A percentile compares a stretch with the other conserved stretches of the same genome.
Evolutionary conservation across 1,284 basidiomycete species (phyloP).

Genomic region (Melampsora abietis-canadensis): DNA sequence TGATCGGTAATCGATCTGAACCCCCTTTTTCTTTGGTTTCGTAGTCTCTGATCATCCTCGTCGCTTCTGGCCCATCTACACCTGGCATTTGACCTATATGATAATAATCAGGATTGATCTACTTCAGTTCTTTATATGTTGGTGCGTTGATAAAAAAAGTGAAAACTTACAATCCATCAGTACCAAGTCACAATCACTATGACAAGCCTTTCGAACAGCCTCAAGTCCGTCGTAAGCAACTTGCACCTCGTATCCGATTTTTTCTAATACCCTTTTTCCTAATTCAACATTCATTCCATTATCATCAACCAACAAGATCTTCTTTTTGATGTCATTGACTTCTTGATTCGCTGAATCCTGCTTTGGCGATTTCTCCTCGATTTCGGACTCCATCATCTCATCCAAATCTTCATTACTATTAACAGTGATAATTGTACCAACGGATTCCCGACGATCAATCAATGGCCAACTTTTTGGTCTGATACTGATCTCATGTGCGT

Average conservation of each 20-base stretch:
- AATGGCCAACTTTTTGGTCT: constrained; percentile 3
- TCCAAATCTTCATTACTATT: background rate
- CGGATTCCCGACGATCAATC: constrained; percentile 4
- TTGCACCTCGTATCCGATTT: constrained; percentile 29
- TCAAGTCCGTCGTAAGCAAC: constrained; percentile 28
- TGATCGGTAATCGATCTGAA: constrained; percentile 15
- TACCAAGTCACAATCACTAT: constrained; percentile 14
- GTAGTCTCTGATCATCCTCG: constrained; percentile 22
- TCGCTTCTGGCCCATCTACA: constrained; percentile 26
- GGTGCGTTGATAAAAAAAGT: background rate
- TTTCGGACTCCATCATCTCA: background rate
- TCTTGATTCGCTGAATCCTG: background rate
- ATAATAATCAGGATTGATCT: background rate
- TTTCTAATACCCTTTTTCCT: constrained; percentile 20
- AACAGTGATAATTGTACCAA: background rate
- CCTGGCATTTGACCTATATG: constrained; percentile 37
- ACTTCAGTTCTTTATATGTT: background rate
- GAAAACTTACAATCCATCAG: constrained; percentile 38
- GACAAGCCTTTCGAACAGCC: constrained; percentile 21
- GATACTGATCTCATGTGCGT: constrained; percentile 27
- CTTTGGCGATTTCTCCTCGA: background rate
- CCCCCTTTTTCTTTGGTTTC: background rate
- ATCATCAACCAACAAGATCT: constrained; percentile 40
- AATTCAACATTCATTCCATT: constrained; percentile 32
- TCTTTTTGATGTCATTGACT: background rate